A percentile compares a stretch with the other conserved stretches of the same genome.
phyloP scores from a whole-genome alignment of 1,284 basidiomycete genomes.

The Schizopora paradoxa region DNA sequence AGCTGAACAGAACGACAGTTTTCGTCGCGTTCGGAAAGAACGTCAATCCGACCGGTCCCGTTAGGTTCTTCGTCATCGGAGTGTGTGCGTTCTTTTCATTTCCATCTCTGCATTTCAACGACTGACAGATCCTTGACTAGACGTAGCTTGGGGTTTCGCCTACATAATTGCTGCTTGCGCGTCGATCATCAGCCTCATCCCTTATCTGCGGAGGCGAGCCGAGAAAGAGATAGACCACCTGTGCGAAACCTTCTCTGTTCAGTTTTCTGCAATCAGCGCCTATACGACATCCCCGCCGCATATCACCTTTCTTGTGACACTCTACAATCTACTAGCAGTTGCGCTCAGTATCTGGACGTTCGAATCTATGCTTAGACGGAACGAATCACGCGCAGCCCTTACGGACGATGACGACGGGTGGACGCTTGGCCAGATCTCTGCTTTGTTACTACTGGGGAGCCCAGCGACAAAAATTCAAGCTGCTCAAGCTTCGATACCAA shows the following conservation, averaged over 20 bases:
- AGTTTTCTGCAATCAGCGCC: background rate
- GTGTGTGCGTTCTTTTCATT: constrained; percentile 7
- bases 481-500: too few relatives aligned
- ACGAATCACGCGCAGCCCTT: constrained; percentile 6
- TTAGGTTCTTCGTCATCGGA: constrained; percentile 10
- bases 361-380: constrained; percentile 10
- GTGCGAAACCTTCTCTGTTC: background rate
- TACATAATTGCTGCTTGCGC: constrained; percentile 9
- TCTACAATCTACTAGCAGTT: constrained; percentile 12
- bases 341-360: constrained; percentile 15
- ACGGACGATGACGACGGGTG: constrained; percentile 12
- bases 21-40: constrained; percentile 16
- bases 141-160: constrained; percentile 12
- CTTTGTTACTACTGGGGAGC: constrained; percentile 12
- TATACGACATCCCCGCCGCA: constrained; percentile 1
- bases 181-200: constrained; percentile 3
- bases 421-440: constrained; percentile 16
- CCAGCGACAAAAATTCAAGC: too few relatives aligned
- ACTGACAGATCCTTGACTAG: too few relatives aligned
- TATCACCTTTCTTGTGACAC: constrained; percentile 9
- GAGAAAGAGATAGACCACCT: background rate
- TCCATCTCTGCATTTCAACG: too few relatives aligned
- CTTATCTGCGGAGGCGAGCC: background rate
- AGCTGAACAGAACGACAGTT: constrained; percentile 8
- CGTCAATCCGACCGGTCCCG: constrained; percentile 10